Evolutionary conservation across 495 filamentous ascomycete genomes (phyloP).

Genomic region (Arthonia radiata): DNA sequence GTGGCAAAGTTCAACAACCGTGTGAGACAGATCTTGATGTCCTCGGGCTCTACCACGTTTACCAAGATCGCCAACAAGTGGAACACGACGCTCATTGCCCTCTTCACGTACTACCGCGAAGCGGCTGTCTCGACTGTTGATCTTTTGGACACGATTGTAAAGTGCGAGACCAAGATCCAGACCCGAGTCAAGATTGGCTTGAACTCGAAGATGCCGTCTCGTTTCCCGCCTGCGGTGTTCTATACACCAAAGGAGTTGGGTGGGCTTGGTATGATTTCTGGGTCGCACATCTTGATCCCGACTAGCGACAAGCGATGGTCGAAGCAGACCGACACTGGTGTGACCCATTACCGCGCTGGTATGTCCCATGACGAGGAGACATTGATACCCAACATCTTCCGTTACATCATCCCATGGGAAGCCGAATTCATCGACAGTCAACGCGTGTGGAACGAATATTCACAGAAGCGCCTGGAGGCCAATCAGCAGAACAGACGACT

Average conservation of each 20-base stretch:
- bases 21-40: slow-evolving; percentile 97
- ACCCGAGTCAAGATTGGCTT: slow-evolving; percentile 96
- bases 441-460: slow-evolving; percentile 97
- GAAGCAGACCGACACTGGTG: slow-evolving; percentile 90
- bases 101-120: slow-evolving; percentile 98
- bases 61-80: slow-evolving; percentile 99
- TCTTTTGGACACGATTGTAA: slow-evolving; percentile 92
- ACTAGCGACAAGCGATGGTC: slow-evolving; percentile 96
- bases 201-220: slow-evolving; percentile 99
- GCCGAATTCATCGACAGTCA: slow-evolving; percentile 98
- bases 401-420: slow-evolving; percentile 99
- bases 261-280: slow-evolving; percentile 96
- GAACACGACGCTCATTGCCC: slow-evolving; percentile 95
- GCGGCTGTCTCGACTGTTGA: slow-evolving; percentile 94
- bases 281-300: slow-evolving; percentile 93
- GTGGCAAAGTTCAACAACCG: slow-evolving; percentile 99
- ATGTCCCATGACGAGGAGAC: slow-evolving; percentile 99
- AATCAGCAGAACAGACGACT: slow-evolving; percentile 92
- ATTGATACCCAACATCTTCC: slow-evolving; percentile 95
- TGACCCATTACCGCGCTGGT: slow-evolving; percentile 91
- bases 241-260: slow-evolving; percentile 98
- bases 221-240: slow-evolving; percentile 96
- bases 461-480: slow-evolving; percentile 88
- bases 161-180: slow-evolving; percentile 99
- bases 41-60: slow-evolving; percentile 93